These are phyloP conservation scores for Pseudoneurospora amorphoporcata DNA, from an alignment of 495 filamentous ascomycete genomes.

Conservation along the genomic window DNA sequence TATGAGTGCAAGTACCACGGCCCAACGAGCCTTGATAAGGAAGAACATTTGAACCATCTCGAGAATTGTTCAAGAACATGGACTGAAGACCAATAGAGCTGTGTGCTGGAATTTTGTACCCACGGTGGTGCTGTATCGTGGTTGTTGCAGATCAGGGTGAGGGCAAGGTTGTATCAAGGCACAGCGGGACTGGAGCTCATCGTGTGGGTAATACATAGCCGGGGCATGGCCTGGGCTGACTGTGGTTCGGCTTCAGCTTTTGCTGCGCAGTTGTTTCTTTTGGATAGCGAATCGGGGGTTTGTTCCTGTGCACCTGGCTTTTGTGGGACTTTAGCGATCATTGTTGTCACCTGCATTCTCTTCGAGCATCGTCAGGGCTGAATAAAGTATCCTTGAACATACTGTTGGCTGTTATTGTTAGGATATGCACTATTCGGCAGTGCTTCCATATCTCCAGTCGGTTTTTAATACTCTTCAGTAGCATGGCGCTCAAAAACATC, in stretches of 20 bases:
- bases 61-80: background rate
- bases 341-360: background rate
- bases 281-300: background rate
- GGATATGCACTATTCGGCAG: background rate
- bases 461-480: no score
- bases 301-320: background rate
- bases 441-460: no score
- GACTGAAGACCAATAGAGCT: background rate
- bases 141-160: background rate
- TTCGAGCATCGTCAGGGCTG: background rate
- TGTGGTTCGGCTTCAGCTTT: background rate
- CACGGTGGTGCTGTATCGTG: background rate
- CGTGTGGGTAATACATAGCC: no score
- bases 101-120: background rate
- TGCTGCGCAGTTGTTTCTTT: background rate
- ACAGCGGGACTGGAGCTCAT: background rate
- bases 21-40: background rate
- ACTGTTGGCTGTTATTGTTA: background rate
- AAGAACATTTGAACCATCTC: background rate
- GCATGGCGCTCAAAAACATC: no score
- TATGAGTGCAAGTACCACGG: no score
- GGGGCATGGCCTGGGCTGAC: background rate
- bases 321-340: background rate
- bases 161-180: background rate
- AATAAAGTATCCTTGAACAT: background rate